Evolutionary conservation across 495 filamentous ascomycete species (phyloP).

Genomic region (Aspergillus hancockii): DNA sequence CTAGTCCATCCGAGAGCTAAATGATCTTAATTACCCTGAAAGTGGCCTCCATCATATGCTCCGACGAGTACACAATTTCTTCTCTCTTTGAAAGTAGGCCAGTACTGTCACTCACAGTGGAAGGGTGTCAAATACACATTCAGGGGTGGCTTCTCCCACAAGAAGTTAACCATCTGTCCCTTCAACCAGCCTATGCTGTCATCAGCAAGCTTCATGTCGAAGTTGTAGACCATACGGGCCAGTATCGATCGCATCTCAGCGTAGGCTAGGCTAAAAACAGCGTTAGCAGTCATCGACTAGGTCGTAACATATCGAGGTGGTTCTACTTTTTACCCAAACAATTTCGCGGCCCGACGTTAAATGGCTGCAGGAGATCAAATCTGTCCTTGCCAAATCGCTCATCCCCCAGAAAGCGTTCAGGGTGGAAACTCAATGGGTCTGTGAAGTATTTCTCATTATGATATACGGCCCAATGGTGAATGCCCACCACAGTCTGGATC

Average conservation of each 20-base stretch:
- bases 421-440: conserved; percentile 47
- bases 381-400: conserved; percentile 40
- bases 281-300: background rate
- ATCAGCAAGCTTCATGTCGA: conserved; percentile 37
- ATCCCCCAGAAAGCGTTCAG: conserved; percentile 51
- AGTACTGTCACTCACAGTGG: background rate
- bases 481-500: conserved; percentile 44
- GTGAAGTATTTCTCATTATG: conserved; percentile 47
- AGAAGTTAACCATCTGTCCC: conserved; percentile 20
- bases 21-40: too few species aligned
- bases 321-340: conserved; percentile 62
- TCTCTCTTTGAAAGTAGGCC: background rate
- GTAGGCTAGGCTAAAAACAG: conserved; percentile 36
- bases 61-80: background rate
- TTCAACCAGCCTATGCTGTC: conserved; percentile 34
- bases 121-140: background rate
- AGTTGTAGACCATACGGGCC: conserved; percentile 41
- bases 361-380: conserved; percentile 51
- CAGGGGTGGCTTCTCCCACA: background rate
- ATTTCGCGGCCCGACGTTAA: conserved; percentile 57
- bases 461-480: conserved; percentile 52
- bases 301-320: background rate
- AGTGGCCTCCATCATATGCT: background rate
- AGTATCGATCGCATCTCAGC: conserved; percentile 43
- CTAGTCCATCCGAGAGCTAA: too few species aligned